Evolutionary conservation across 2,329 filamentous ascomycete genomes (phyloP), one percentile per base, ranked within the genome.

Genomic region (Zymoseptoria passerinii): DNA sequence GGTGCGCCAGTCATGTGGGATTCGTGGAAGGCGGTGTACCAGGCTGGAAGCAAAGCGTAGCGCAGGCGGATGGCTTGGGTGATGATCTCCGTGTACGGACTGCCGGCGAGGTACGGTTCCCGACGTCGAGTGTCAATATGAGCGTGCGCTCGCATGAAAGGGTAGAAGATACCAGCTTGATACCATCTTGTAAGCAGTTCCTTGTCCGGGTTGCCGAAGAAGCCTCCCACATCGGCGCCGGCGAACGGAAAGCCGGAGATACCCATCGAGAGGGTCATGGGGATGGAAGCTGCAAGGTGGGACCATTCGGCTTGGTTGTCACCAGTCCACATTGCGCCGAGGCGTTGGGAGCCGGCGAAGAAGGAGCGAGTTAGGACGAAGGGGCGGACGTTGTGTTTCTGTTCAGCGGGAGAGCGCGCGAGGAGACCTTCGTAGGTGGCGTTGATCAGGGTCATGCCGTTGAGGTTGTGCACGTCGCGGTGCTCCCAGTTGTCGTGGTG

Each of bases 281-380:
- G 92, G 44, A 96, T 83, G 1, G 91, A 88, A 0, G 86, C 89
- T n/a, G 85, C 89, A 16, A 99, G 82, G 70, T 97, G 92, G 18
- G 86, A 85, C 94, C 94, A 99, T 23, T 83, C 86, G 9, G 94
- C 94, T 72, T 94, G 89, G 76, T 99, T 99, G 72, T 99, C 94
- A 61, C 94, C 94, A 19, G 94, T 99, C 94, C 94, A 99, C 92
- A 96, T 96, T 59, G 94, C 92, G 63, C 90, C 90, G 49, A 90
- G 78, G 58, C 92, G 86, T 76, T 99, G 94, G 57, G 89, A 91
- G 40, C 94, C 94, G 10, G 92, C 84, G 71, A 87, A 99, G 78
- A 95, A 99, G 0, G 92, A 88, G 29, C 94, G 88, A 1, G 94
- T 99, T 54, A 99, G 82, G 9, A 96, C 84, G 71, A 99, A 99